Evolutionary conservation across 2,329 filamentous ascomycete genomes (phyloP).

Genomic region (Xylariales sp.): DNA sequence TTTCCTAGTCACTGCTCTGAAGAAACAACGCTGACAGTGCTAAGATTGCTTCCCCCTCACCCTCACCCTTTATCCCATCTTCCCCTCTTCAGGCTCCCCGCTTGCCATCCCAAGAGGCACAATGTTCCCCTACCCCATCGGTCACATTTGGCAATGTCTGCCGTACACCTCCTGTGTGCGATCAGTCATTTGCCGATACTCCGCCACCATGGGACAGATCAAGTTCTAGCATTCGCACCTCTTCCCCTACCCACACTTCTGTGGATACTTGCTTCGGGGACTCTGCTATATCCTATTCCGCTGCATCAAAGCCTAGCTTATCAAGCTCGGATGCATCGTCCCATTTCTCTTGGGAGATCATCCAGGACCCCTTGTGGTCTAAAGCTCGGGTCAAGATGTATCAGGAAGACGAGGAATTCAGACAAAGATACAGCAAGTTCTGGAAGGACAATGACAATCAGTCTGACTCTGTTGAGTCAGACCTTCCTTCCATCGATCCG

Average conservation of each 20-base stretch:
- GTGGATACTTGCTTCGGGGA: neutral
- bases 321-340: neutral
- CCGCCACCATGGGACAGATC: neutral
- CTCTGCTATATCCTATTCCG: neutral
- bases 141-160: constrained; percentile 4
- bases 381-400: neutral
- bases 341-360: neutral
- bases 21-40: neutral
- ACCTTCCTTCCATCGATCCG: no score
- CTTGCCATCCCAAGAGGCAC: neutral
- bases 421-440: no score
- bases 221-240: neutral
- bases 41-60: neutral
- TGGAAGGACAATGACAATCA: no score
- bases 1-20: neutral
- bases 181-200: neutral
- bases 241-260: neutral
- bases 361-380: neutral
- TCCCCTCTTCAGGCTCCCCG: no score
- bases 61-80: neutral
- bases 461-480: no score
- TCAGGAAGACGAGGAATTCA: neutral
- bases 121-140: neutral
- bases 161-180: constrained; percentile 2
- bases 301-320: neutral